Evolutionary conservation across 768 basidiomycete genomes (phyloP), one percentile per base, ranked within the genome.

Genomic region (Mycena rebaudengoi): DNA sequence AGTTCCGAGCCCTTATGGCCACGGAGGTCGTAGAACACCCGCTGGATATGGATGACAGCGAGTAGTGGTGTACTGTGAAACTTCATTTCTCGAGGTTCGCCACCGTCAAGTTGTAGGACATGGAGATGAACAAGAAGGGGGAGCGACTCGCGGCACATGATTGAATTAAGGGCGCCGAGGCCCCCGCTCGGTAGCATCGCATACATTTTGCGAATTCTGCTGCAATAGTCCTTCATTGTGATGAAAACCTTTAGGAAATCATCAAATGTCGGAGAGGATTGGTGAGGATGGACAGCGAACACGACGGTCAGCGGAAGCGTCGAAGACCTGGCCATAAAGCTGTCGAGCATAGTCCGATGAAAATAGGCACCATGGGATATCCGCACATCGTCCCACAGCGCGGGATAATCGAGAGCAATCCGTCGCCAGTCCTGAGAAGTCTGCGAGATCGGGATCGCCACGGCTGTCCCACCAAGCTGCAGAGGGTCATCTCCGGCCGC

Each of bases 401-500:
- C 26, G 26, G 58, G 58, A 28, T 37, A 60, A 60, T 60, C 58
- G 1, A 60, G 29, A 29, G 48, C 26, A 21, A 60, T 51, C 6
- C 51, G 37, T 18, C 58, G 39, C 58, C 58, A 60, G 16, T 30
- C 35, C 18, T 23, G 46, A 30, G 32, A 60, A 13, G 51, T 48
- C 37, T 60, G 58, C 12, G 58, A 60, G n/a, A 60, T 60, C n/a
- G 58, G 58, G 28, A 33, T 40, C 21, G 57, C 57, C 11, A 50
- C 57, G 7, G 46, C 46, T 12, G 37, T 59, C 11, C 57, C 57
- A 4, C 58, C 48, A 26, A 43, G 58, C 7, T 33, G 29, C 40
- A 60, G 23, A n/a, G 58, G 48, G 2, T 21, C 35, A 48, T 40
- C 58, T 18, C 20, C 58, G 21, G 43, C 40, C 7, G 58, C 58